Base-by-base conservation (phyloP, 2,329 filamentous ascomycete species). In the Fusarium equiseti region DNA sequence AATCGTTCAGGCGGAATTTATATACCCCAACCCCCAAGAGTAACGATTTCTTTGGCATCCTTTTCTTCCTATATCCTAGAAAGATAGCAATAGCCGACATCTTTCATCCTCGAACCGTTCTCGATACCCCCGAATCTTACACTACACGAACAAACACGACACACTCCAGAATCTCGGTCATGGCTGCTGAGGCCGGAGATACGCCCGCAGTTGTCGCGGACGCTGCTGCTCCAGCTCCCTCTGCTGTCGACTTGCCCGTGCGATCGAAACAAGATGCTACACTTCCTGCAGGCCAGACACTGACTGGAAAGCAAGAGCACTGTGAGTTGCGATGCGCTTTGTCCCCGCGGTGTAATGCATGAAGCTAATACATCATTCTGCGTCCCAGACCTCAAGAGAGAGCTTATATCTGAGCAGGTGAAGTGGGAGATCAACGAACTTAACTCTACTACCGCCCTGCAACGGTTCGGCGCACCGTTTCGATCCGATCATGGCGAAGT, bases 281-380 rank as follows among this genome's bases (percentile, higher is more conserved):
- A n/a, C 77, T 81, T 59, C 79, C 83, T 51, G 77, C 82, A 5
- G 84, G 82, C 44, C 85, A 87, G 66, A 73, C 83, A 8, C 83
- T 99, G 78, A 97, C 95, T 0, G 96, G 96, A 73, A 98, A 98
- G 83, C 95, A 99, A 86, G 96, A 99, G 81, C 96, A 99, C 80
- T 99, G 94, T 97, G 80, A 76, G 91, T 81, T 51, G 48, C 24
- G 27, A 59, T 44, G 46, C 27, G 51, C 52, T 22, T 16, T n/a
- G 6, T 8, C 9, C 11, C 16, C 6, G 13, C 10, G n/a, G 31
- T 44, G 22, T 20, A n/a, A 57, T 32, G 26, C 15, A 57, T 54
- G 32, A 38, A 51, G 35, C 73, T 76, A 42, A 76, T 46, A 43
- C 32, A 42, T 49, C n/a, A 4, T 12, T 40, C 48, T n/a, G 29